Evolutionary conservation across 345 rosid genomes (phyloP), one percentile per base, ranked within the genome.

Genomic region (Cardiospermum halicacabum): DNA sequence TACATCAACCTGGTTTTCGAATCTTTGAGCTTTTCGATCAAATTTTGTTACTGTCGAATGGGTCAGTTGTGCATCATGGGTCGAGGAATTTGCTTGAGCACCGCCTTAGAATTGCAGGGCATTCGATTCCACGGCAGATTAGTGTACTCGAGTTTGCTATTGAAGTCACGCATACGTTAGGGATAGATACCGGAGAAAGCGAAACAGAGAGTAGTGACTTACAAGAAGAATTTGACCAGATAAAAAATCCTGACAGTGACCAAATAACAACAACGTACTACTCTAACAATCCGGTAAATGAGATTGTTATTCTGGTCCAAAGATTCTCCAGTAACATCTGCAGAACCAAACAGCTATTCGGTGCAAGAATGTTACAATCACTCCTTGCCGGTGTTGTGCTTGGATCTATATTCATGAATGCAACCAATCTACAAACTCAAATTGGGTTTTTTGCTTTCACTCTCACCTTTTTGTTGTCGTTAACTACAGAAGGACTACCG

Each of bases 371-470:
- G 6, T 73, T 94, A 67, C 99, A 94, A 48, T 88, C 91, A 91
- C 70, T 94, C 80, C 50, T 83, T 50, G 85, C 95, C 7, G 96
- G 97, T 43, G 68, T 94, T 7, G 92, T 94, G 64, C 74, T 94
- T 15, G 99, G 99, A n/a, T 85, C 92, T 21, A 87, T 94, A 59
- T 94, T 94, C 64, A 78, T 76, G 72, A 76, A 82, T 48, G 76
- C 84, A 5, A 80, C 74, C 65, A 89, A 85, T 18, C 84, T 85
- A 75, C 69, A 80, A 25, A 96, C 88, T 75, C 80, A 84, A 56
- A 97, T 94, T n/a, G 99, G 99, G 11, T 75, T 94, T 28, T 94
- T 91, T 59, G 99, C 99, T 0, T 94, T 94, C 69, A 82, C 85
- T 72, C 66, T 94, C 63, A 94, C 97, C 10, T 91, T 91, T 77